Conservation (phyloP, 2,329 filamentous ascomycete genomes). For the Epichloe bromicola region DNA sequence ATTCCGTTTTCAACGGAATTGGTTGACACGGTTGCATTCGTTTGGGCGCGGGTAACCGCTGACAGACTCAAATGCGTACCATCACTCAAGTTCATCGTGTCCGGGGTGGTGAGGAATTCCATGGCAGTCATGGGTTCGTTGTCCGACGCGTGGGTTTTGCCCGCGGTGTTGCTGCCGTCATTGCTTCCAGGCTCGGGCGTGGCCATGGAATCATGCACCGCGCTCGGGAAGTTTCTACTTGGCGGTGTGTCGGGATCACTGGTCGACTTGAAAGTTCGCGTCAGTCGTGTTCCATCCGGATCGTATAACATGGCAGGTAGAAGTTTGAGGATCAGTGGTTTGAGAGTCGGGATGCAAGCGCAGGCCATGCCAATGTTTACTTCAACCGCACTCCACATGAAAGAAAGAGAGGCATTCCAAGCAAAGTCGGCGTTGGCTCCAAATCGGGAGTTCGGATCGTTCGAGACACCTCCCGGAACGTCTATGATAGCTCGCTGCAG, state of each 20-base stretch:
- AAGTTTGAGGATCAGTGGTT: constrained; percentile 62
- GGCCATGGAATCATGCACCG: neutral
- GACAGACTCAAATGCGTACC: constrained; percentile 3
- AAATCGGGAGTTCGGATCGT: constrained; percentile 30
- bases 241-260: constrained; percentile 18
- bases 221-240: constrained; percentile 7
- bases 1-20: constrained; percentile 30
- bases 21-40: constrained; percentile 22
- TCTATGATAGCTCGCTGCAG: constrained; percentile 57
- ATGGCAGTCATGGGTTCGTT: constrained; percentile 23
- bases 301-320: constrained; percentile 44
- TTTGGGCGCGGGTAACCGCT: constrained; percentile 10
- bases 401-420: constrained; percentile 69
- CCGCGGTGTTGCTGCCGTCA: neutral
- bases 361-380: constrained; percentile 85
- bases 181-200: neutral
- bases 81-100: constrained; percentile 12
- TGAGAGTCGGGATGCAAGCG: constrained; percentile 83
- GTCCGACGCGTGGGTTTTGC: constrained; percentile 6
- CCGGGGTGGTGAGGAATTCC: constrained; percentile 35
- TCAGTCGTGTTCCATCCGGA: constrained; percentile 28
- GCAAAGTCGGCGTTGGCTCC: constrained; percentile 41
- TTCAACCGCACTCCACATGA: constrained; percentile 91
- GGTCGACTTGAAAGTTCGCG: constrained; percentile 14
- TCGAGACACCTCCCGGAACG: constrained; percentile 23